phyloP scores from a whole-genome alignment of 139 green algal species.

The Chlorella sp. region DNA sequence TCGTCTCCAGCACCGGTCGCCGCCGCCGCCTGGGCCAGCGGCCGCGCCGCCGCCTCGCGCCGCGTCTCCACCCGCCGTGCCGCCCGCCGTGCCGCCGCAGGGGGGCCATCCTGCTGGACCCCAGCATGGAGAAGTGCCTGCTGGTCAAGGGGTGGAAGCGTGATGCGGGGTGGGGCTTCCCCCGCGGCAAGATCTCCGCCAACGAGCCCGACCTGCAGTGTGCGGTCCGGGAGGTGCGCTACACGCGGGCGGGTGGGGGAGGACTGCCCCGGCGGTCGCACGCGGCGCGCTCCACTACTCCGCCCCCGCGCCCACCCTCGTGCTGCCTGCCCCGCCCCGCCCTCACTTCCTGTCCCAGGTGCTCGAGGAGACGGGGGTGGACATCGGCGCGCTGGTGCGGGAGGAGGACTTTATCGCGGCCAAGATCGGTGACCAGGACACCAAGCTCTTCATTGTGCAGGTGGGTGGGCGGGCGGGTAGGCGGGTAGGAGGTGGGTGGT shows the following conservation, averaged over 20 bases:
- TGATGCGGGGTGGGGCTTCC: slow-evolving; percentile 89
- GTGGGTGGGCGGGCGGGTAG: slow-evolving; percentile 17
- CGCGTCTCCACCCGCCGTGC: not conserved
- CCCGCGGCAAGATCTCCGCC: slow-evolving; percentile 88
- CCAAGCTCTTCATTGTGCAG: slow-evolving; percentile 77
- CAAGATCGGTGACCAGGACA: slow-evolving; percentile 57
- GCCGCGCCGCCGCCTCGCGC: no score
- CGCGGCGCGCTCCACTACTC: no score
- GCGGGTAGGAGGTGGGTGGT: not conserved
- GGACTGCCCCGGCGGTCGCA: not conserved
- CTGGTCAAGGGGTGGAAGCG: slow-evolving; percentile 85
- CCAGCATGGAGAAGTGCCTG: slow-evolving; percentile 76
- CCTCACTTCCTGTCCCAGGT: slow-evolving; percentile 46
- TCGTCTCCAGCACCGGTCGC: no score
- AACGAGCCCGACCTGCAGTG: slow-evolving; percentile 82
- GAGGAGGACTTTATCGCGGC: slow-evolving; percentile 70
- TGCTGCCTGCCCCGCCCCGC: slow-evolving; percentile 25
- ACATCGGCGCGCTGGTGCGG: slow-evolving; percentile 53
- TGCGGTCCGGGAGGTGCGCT: slow-evolving; percentile 78
- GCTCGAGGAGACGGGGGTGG: slow-evolving; percentile 79
- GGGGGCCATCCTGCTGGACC: slow-evolving; percentile 90
- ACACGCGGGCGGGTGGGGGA: not conserved
- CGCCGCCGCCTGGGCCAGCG: no score
- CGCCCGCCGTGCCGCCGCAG: slow-evolving; percentile 45
- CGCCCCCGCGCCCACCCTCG: not conserved